A percentile compares a stretch with the other conserved stretches of the same genome.
phyloP scores from a whole-genome alignment of 371 early-diverging fungal species.

The Zychaea mexicana region DNA sequence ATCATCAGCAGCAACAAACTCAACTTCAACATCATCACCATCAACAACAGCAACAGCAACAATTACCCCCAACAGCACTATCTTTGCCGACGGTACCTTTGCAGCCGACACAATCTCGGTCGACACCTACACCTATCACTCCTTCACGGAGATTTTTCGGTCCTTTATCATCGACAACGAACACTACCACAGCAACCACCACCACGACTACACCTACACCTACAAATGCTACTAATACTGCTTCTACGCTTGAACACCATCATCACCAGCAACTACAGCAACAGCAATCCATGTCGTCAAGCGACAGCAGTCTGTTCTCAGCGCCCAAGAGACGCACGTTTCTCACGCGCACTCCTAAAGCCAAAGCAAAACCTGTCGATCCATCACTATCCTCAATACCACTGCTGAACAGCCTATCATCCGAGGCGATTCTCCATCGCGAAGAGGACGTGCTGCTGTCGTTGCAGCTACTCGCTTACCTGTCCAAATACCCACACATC shows the following conservation, averaged over 20 bases:
- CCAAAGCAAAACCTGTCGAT: constrained; percentile 16
- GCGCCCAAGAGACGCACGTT: constrained; percentile 27
- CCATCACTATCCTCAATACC: constrained; percentile 22
- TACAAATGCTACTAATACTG: background rate
- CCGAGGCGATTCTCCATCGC: constrained; percentile 65
- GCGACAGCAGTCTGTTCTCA: constrained; percentile 3
- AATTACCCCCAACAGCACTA: constrained; percentile 10
- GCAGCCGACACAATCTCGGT: constrained; percentile 27
- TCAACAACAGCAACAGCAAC: constrained; percentile 6
- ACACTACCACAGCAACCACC: background rate
- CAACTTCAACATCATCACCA: background rate
- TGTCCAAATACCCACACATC: constrained; percentile 78
- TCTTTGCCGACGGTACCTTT: constrained; percentile 21
- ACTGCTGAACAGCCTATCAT: constrained; percentile 21
- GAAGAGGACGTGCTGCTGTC: constrained; percentile 82
- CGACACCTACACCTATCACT: constrained; percentile 29
- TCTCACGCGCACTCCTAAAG: constrained; percentile 20
- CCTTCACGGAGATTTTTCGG: constrained; percentile 26
- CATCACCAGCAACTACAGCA: constrained; percentile 1
- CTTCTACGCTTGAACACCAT: background rate
- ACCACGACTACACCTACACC: background rate
- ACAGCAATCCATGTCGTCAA: no score
- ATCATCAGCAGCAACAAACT: no score
- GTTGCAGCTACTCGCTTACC: constrained; percentile 81
- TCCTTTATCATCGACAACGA: constrained; percentile 1